These are phyloP conservation scores for Candida gigantensis DNA, from an alignment of 1,139 yeast genomes.

Conservation along the genomic window DNA sequence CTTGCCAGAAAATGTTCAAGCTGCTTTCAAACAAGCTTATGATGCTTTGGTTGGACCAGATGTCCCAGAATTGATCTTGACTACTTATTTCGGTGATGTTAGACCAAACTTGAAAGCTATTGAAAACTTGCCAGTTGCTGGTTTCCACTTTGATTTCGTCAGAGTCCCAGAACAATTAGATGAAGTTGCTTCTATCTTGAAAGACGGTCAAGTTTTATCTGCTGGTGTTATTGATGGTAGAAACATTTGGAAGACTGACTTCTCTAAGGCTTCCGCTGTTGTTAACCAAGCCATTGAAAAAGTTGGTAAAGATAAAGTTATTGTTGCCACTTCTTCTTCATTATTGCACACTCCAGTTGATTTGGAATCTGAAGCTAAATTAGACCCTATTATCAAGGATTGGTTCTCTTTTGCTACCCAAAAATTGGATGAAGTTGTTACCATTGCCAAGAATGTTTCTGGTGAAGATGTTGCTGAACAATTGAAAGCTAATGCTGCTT, in stretches of 20 bases:
- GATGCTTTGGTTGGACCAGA: slow-evolving; percentile 63
- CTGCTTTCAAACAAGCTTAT: slow-evolving; percentile 86
- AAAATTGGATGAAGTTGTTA: slow-evolving; percentile 88
- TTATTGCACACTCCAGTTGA: slow-evolving; percentile 98
- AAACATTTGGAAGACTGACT: slow-evolving; percentile 98
- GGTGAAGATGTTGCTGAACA: slow-evolving; percentile 70
- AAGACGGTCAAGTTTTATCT: slow-evolving; percentile 72
- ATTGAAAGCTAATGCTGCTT: slow-evolving; percentile 82
- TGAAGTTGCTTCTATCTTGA: slow-evolving; percentile 67
- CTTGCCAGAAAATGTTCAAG: slow-evolving; percentile 79
- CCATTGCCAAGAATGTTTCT: slow-evolving; percentile 84
- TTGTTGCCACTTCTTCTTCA: slow-evolving; percentile 95
- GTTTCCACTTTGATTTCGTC: slow-evolving; percentile 95
- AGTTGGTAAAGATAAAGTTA: slow-evolving; percentile 85
- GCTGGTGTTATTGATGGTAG: slow-evolving; percentile 99
- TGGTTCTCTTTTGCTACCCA: slow-evolving; percentile 99
- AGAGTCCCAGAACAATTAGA: slow-evolving; percentile 97
- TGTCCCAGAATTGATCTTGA: slow-evolving; percentile 76
- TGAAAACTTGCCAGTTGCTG: slow-evolving; percentile 88
- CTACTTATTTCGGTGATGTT: slow-evolving; percentile 97
- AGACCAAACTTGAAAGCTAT: slow-evolving; percentile 93
- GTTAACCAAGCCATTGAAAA: slow-evolving; percentile 81
- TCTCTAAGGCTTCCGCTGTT: slow-evolving; percentile 76
- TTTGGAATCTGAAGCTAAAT: slow-evolving; percentile 85
- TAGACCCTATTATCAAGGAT: slow-evolving; percentile 88